Evolutionary conservation across 2,329 filamentous ascomycete species (phyloP).

Genomic region (Lachnellula occidentalis): DNA sequence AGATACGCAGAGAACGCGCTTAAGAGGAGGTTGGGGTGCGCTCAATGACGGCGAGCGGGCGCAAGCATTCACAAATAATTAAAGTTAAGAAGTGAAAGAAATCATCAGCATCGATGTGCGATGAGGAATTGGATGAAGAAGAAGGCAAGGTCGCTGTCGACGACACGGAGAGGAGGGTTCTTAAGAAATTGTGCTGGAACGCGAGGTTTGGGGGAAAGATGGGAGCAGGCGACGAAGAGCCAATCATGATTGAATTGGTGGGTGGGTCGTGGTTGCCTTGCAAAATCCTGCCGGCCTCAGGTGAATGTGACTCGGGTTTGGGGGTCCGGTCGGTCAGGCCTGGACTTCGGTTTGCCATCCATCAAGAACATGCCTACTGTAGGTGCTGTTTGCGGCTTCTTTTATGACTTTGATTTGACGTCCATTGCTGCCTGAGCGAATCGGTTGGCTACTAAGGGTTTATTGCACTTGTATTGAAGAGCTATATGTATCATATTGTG

Average conservation of each 20-base stretch:
- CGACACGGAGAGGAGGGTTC: constrained; percentile 5
- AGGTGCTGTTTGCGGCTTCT: background rate
- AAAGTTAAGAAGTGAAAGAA: constrained; percentile 21
- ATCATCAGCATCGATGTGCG: constrained; percentile 11
- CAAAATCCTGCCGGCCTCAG: too few relatives aligned
- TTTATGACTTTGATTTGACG: background rate
- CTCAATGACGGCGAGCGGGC: constrained; percentile 20
- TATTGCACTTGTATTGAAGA: background rate
- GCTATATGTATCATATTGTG: background rate
- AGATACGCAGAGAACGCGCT: constrained; percentile 24
- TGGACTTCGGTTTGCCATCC: too few relatives aligned
- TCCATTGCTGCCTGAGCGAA: constrained; percentile 20
- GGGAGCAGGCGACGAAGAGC: background rate
- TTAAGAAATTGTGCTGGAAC: constrained; percentile 6
- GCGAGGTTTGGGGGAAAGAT: background rate
- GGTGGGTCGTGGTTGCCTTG: too few relatives aligned
- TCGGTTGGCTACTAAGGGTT: constrained; percentile 34
- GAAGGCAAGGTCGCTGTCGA: constrained; percentile 4
- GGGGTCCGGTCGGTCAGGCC: too few relatives aligned
- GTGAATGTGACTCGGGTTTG: too few relatives aligned
- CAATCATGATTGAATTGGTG: background rate
- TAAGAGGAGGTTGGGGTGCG: constrained; percentile 20
- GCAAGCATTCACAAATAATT: constrained; percentile 24
- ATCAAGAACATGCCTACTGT: too few relatives aligned
- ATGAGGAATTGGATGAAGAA: constrained; percentile 12